Evolutionary conservation across 306 rosid genomes (phyloP).

Genomic region (Prunus salicina): DNA sequence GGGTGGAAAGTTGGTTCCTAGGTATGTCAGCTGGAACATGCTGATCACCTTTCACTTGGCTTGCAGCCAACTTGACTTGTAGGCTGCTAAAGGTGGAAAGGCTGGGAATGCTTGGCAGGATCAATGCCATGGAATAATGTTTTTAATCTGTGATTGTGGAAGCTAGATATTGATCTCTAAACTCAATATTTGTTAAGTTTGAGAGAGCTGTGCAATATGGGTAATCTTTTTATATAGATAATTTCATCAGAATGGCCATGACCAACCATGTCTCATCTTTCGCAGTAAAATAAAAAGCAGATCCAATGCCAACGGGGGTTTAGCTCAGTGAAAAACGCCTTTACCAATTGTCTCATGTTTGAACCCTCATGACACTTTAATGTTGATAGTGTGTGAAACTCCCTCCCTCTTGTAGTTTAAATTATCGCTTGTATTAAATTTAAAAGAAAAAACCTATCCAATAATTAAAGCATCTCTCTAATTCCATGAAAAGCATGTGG

Average conservation of each 20-base stretch:
- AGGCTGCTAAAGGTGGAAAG: neutral
- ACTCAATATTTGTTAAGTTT: neutral
- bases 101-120: neutral
- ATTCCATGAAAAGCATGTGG: neutral
- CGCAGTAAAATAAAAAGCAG: too few species aligned
- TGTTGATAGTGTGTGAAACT: too few species aligned
- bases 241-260: neutral
- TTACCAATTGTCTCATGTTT: too few species aligned
- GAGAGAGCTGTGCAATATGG: neutral
- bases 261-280: neutral
- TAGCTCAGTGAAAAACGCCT: too few species aligned
- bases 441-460: neutral
- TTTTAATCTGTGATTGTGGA: neutral
- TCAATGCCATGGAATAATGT: neutral
- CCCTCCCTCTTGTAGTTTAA: too few species aligned
- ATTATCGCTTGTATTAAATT: too few species aligned
- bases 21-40: neutral
- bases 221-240: neutral
- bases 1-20: neutral
- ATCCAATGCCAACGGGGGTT: too few species aligned
- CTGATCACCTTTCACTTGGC: neutral
- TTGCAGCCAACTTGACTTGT: slow-evolving; percentile 3
- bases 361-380: too few species aligned
- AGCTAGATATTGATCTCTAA: neutral
- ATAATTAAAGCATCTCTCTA: neutral